Conservation (phyloP, 148 eudicot genomes). For the Agrostemma githago region DNA sequence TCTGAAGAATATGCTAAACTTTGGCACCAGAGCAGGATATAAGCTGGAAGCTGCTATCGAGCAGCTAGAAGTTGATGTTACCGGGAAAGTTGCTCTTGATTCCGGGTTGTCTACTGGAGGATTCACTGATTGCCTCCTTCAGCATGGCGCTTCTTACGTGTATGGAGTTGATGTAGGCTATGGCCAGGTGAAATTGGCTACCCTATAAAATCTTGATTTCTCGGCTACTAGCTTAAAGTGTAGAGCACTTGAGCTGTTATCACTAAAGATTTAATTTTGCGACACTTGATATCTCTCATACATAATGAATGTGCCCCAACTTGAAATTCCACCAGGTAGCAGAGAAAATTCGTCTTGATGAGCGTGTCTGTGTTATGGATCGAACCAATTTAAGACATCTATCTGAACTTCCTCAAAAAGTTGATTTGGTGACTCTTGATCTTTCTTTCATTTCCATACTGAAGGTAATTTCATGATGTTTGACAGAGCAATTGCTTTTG, state of each 20-base stretch:
- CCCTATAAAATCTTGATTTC: background rate
- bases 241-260: background rate
- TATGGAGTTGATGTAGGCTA: conserved; percentile 98
- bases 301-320: background rate
- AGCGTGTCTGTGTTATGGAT: conserved; percentile 74
- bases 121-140: conserved; percentile 96
- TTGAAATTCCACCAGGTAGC: conserved; percentile 55
- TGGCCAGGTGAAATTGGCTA: conserved; percentile 46
- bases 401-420: conserved; percentile 84
- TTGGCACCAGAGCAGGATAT: conserved; percentile 77
- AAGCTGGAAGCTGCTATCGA: conserved; percentile 95
- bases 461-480: conserved; percentile 42
- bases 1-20: conserved; percentile 19
- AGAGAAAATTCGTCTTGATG: conserved; percentile 82
- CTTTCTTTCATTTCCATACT: conserved; percentile 97
- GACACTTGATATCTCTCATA: background rate
- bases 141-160: conserved; percentile 76
- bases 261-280: background rate
- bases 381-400: conserved; percentile 92
- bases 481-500: conserved; percentile 2
- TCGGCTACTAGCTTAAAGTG: background rate
- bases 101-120: conserved; percentile 98
- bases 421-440: conserved; percentile 93
- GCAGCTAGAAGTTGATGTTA: conserved; percentile 76
- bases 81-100: conserved; percentile 91